These are phyloP conservation scores for Ceratocystiopsis sp. DNA, from an alignment of 2,329 filamentous ascomycete genomes.

Conservation along the genomic window DNA sequence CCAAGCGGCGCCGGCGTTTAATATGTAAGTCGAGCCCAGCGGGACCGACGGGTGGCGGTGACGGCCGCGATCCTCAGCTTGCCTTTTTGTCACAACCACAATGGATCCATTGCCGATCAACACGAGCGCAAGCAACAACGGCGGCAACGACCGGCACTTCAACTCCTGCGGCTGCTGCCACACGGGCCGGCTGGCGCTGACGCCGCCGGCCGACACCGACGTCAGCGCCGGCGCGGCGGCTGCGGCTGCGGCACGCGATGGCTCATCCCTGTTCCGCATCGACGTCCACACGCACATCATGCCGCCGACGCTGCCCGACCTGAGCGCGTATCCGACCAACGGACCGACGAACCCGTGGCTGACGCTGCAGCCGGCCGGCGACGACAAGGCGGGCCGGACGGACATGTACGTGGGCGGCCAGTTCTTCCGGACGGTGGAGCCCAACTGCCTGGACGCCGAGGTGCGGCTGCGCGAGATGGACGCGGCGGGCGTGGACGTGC, in stretches of 20 bases:
- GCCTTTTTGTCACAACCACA: too few relatives aligned
- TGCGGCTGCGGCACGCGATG: not conserved
- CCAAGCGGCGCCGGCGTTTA: too few relatives aligned
- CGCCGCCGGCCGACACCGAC: not conserved
- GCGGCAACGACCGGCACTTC: not conserved
- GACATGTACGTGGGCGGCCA: conserved; percentile 1
- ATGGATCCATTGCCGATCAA: too few relatives aligned
- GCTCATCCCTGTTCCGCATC: not conserved
- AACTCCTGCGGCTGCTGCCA: not conserved
- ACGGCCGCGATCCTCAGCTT: too few relatives aligned
- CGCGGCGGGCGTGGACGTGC: conserved; percentile 1
- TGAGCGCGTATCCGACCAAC: not conserved
- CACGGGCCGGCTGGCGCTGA: not conserved
- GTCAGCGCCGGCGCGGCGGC: not conserved
- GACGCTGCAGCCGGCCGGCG: not conserved
- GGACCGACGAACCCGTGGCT: not conserved
- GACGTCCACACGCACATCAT: conserved; percentile 1
- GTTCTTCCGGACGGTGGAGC: conserved; percentile 1
- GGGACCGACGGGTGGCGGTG: too few relatives aligned
- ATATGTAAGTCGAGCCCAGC: too few relatives aligned
- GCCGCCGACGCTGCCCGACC: not conserved
- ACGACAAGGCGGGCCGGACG: not conserved
- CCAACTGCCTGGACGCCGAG: conserved; percentile 1
- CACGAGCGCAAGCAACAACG: too few relatives aligned
- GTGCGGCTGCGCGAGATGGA: conserved; percentile 1